Percentiles rank a stretch among this genome's conserved stretches.
Conservation (phyloP, 192 early-diverging fungal species). For the Paraglomus occultum region DNA sequence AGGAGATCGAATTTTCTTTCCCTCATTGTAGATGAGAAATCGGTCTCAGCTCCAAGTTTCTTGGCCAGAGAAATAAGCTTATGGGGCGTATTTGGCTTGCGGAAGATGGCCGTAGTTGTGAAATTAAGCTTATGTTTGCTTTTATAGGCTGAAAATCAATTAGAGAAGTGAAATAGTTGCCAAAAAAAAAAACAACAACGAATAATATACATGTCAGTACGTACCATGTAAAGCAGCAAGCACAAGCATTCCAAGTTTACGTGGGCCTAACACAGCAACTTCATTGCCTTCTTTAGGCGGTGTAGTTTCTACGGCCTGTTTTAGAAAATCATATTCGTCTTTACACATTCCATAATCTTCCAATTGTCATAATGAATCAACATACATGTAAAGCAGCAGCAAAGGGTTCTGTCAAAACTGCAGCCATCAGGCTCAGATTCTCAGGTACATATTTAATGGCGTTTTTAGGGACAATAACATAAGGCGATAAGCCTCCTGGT, state of each 20-base stretch:
- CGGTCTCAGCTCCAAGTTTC: too few relatives aligned
- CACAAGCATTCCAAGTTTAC: constrained; percentile 8
- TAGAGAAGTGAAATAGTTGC: not conserved
- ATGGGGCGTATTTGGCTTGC: not conserved
- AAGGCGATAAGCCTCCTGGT: constrained; percentile 8
- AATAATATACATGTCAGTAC: not conserved
- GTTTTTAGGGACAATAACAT: constrained; percentile 7
- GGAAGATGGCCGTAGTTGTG: constrained; percentile 1
- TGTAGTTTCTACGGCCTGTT: constrained; percentile 6
- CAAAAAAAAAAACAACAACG: too few relatives aligned
- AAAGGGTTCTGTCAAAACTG: constrained; percentile 1
- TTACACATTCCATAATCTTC: too few relatives aligned
- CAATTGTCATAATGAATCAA: too few relatives aligned
- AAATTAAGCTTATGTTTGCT: not conserved
- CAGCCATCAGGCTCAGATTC: not conserved
- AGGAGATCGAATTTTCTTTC: not conserved
- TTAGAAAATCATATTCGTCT: not conserved
- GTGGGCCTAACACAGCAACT: constrained; percentile 1
- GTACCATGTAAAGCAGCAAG: constrained; percentile 9
- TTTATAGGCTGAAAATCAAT: constrained; percentile 2
- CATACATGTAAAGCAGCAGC: not conserved
- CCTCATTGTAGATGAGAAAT: not conserved
- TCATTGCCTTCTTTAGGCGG: not conserved
- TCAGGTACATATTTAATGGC: not conserved
- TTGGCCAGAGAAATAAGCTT: not conserved